These are phyloP conservation scores for Oxyria digyna DNA, from an alignment of 148 eudicot species.

Conservation along the genomic window DNA sequence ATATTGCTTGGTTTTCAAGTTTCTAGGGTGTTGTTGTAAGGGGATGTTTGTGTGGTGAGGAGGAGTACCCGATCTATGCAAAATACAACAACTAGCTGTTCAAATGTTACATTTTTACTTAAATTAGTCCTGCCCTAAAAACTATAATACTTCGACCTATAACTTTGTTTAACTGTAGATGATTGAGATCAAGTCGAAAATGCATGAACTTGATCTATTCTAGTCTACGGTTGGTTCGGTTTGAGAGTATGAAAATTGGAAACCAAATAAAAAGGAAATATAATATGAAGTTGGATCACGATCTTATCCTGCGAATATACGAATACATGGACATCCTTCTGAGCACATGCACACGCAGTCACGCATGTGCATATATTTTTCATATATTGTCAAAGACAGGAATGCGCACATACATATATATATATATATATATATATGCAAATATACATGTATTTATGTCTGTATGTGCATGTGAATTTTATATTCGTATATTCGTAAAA, in stretches of 20 bases:
- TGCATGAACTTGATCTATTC: neutral
- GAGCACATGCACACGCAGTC: too few relatives aligned
- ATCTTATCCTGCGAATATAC: too few relatives aligned
- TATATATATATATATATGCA: too few relatives aligned
- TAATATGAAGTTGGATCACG: too few relatives aligned
- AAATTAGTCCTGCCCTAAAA: neutral
- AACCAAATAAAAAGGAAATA: too few relatives aligned
- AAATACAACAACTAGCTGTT: constrained; percentile 4
- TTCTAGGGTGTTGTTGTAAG: constrained; percentile 3
- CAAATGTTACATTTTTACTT: constrained; percentile 18
- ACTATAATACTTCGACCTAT: neutral
- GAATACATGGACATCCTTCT: too few relatives aligned
- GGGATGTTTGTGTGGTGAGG: constrained; percentile 5
- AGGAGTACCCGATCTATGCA: neutral
- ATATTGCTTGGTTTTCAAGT: constrained; percentile 54
- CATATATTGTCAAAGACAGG: too few relatives aligned
- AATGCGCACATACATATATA: too few relatives aligned
- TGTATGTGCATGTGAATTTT: too few relatives aligned
- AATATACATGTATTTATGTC: too few relatives aligned
- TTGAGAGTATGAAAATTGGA: neutral
- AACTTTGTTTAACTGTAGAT: neutral
- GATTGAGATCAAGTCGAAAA: neutral
- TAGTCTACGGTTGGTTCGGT: neutral
- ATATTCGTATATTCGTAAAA: too few relatives aligned
- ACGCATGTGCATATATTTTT: too few relatives aligned